Conservation (phyloP, 2,329 filamentous ascomycete species). For the Hypocrella siamensis region DNA sequence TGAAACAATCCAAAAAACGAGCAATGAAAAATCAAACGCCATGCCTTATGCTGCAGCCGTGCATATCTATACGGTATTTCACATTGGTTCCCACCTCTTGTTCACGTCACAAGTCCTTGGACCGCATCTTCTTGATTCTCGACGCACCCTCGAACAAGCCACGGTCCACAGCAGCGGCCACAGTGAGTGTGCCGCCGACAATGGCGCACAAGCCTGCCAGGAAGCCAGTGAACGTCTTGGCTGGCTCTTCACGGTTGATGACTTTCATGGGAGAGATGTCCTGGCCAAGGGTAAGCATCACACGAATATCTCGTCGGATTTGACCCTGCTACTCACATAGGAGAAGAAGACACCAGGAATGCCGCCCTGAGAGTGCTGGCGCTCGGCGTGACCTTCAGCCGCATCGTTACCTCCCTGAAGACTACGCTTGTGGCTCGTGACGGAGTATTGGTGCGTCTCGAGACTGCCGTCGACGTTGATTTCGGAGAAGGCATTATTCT, state of each 20-base stretch:
- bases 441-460: slow-evolving; percentile 96
- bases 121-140: slow-evolving; percentile 72
- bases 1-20: not conserved
- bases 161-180: slow-evolving; percentile 84
- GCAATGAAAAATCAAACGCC: slow-evolving; percentile 6
- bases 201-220: slow-evolving; percentile 88
- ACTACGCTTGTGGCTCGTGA: slow-evolving; percentile 89
- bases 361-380: slow-evolving; percentile 74
- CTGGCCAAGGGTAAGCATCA: slow-evolving; percentile 21
- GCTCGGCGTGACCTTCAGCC: slow-evolving; percentile 80
- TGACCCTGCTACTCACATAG: slow-evolving; percentile 82
- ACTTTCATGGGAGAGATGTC: slow-evolving; percentile 99
- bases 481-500: slow-evolving; percentile 17
- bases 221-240: slow-evolving; percentile 85
- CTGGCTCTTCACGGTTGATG: slow-evolving; percentile 81
- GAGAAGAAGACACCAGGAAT: slow-evolving; percentile 98
- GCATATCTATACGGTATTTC: too few species aligned
- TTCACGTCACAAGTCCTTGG: slow-evolving; percentile 44
- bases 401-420: slow-evolving; percentile 70
- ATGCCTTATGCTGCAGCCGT: slow-evolving; percentile 4
- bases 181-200: slow-evolving; percentile 86
- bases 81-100: too few species aligned
- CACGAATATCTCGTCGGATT: too few species aligned
- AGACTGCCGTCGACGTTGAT: slow-evolving; percentile 59
- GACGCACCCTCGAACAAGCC: slow-evolving; percentile 78